phyloP scores from a whole-genome alignment of 805 yeast species.

The Yamadazyma tumulicola region DNA sequence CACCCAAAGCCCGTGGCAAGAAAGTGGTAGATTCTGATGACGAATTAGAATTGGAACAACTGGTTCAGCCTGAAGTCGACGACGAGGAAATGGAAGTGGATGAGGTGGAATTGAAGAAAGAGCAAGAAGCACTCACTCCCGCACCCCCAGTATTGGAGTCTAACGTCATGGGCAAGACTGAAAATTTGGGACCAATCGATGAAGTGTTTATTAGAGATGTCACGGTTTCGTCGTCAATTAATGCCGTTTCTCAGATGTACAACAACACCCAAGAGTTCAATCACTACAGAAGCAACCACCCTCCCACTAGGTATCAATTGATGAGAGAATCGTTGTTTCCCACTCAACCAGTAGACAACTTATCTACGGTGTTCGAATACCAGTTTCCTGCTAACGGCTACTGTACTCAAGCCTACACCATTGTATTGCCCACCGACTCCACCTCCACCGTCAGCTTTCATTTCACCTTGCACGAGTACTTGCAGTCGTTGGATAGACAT shows the following conservation, averaged over 20 bases:
- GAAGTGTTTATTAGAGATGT: conserved; percentile 37
- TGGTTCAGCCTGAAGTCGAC: conserved; percentile 6
- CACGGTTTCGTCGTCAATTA: conserved; percentile 28
- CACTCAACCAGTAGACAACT: conserved; percentile 20
- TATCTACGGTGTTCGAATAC: conserved; percentile 34
- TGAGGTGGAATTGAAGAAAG: conserved; percentile 1
- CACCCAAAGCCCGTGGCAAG: conserved; percentile 12
- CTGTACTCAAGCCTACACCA: conserved; percentile 34
- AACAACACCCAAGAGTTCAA: conserved; percentile 10
- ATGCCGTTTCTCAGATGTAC: conserved; percentile 8
- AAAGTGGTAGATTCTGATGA: conserved; percentile 10
- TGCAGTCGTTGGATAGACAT: conserved; percentile 27
- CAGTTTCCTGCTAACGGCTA: conserved; percentile 37
- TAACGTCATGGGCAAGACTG: conserved; percentile 26
- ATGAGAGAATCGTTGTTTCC: conserved; percentile 32
- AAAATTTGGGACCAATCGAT: conserved; percentile 21
- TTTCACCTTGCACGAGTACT: conserved; percentile 31
- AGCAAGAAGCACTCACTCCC: conserved; percentile 4
- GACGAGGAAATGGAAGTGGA: conserved; percentile 10
- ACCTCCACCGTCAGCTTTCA: conserved; percentile 32
- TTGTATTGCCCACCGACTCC: conserved; percentile 35
- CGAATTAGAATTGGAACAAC: conserved; percentile 10
- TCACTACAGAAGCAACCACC: conserved; percentile 6
- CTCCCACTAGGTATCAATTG: conserved; percentile 24
- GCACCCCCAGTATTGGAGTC: conserved; percentile 13